These are phyloP conservation scores for Kodamaea anthophila DNA, from an alignment of 1,139 yeast genomes.

Conservation along the genomic window DNA sequence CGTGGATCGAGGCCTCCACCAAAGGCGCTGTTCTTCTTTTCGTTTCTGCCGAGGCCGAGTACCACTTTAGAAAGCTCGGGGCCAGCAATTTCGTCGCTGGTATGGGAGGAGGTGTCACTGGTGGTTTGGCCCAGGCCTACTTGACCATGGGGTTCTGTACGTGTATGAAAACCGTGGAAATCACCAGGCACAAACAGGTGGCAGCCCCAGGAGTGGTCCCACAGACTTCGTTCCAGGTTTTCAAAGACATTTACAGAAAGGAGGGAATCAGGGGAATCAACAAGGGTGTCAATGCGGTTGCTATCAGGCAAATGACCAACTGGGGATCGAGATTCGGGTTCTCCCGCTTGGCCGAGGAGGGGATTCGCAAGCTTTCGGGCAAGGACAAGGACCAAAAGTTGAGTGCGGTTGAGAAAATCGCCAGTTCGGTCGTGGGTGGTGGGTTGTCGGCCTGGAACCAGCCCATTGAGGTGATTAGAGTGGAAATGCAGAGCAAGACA, in stretches of 20 bases:
- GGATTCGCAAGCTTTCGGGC: conserved; percentile 57
- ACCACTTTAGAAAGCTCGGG: conserved; percentile 60
- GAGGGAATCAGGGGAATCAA: conserved; percentile 94
- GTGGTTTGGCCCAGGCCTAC: conserved; percentile 96
- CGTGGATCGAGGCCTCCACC: conserved; percentile 99
- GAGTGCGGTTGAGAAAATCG: conserved; percentile 70
- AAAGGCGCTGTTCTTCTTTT: conserved; percentile 96
- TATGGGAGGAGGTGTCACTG: conserved; percentile 89
- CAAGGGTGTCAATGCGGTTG: conserved; percentile 98
- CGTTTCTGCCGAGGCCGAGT: conserved; percentile 90
- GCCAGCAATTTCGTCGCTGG: conserved; percentile 74
- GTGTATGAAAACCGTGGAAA: conserved; percentile 96
- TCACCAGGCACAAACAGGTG: conserved; percentile 82
- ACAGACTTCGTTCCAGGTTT: conserved; percentile 80
- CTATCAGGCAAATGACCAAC: conserved; percentile 95
- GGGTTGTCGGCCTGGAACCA: conserved; percentile 98
- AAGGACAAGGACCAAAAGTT: conserved; percentile 60
- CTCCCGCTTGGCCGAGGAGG: conserved; percentile 85
- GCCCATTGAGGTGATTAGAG: conserved; percentile 95
- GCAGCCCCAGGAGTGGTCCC: conserved; percentile 53
- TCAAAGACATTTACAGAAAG: conserved; percentile 69
- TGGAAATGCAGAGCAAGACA: conserved; percentile 95
- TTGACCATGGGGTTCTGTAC: conserved; percentile 97
- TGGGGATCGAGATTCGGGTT: conserved; percentile 98
- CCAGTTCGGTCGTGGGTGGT: conserved; percentile 91